Conservation (phyloP, 1,284 basidiomycete species). For the Coriolopsis trogii region DNA sequence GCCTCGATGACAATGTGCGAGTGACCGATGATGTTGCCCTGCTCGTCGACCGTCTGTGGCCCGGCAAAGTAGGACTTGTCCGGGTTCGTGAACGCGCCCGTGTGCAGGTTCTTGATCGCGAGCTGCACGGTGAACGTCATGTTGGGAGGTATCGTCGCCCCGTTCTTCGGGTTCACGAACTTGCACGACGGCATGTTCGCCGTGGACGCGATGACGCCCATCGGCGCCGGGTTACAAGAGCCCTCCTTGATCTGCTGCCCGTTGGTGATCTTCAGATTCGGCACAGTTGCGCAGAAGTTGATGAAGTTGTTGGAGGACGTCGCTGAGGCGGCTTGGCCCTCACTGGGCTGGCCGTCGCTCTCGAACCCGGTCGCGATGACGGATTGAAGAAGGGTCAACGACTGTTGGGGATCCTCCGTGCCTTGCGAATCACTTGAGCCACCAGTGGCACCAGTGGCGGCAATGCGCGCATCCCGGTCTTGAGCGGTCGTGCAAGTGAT, state of each 20-base stretch:
- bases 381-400: conserved; percentile 28
- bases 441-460: conserved; percentile 4
- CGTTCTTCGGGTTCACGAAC: conserved; percentile 57
- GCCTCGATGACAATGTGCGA: conserved; percentile 64
- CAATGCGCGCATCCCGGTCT: conserved; percentile 42
- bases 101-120: conserved; percentile 55
- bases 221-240: conserved; percentile 66
- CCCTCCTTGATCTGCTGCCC: conserved; percentile 49
- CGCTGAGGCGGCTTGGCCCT: conserved; percentile 43
- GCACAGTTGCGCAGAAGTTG: conserved; percentile 43
- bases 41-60: conserved; percentile 58
- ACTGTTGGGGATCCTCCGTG: conserved; percentile 34
- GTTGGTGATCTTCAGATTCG: conserved; percentile 42
- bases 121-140: conserved; percentile 58
- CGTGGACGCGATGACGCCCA: conserved; percentile 55
- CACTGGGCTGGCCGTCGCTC: conserved; percentile 40
- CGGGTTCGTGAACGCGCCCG: conserved; percentile 65
- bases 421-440: no score
- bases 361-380: conserved; percentile 28
- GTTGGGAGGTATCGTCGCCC: conserved; percentile 52
- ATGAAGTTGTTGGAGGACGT: conserved; percentile 60
- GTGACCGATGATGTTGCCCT: conserved; percentile 60
- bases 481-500: conserved; percentile 47
- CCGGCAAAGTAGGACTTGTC: conserved; percentile 64
- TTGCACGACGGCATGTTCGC: conserved; percentile 60